Evolutionary conservation across 306 rosid genomes (phyloP), one percentile per base, ranked within the genome.

Genomic region (Ceratonia siliqua): DNA sequence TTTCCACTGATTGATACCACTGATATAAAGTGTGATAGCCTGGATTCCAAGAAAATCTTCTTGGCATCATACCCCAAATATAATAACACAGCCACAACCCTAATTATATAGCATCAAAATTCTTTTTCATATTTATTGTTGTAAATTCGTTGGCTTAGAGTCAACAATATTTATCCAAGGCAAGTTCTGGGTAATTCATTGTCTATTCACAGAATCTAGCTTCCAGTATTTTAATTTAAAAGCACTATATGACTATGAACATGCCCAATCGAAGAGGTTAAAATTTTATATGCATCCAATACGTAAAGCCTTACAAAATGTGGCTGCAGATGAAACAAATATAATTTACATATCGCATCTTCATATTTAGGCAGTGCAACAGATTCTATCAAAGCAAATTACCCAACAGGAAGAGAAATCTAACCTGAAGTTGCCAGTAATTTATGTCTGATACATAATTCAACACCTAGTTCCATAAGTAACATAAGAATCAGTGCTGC

Each of bases 21-120:
- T 92, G 86, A 82, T 94, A 90, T 79, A 92, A 85, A 76, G 93
- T 86, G 79, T 94, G 99, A 83, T 92, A 94, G 38, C 98, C 99
- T 94, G 91, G 38, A 62, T 82, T 28, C 61, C 63, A 82, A 11
- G 13, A 4, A 54, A 41, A 35, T 13, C 14, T 5, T 21, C 7
- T 39, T 50, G 25, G 52, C 67, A 71, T 36, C 63, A 71, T 39
- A 45, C 52, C 35, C 53, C 28, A 62, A 59, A 76, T 46, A 27
- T 55, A 25, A 73, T 24, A 46, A 38, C 62, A 52, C 3, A 15
- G 41, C 24, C 22, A 45, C 27, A 41, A 54, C 21, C 57, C 56
- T 39, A 50, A 3, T n/a, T 24, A 61, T 69, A 25, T 52, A 68
- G 70, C 18, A n/a, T n/a, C 15, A 48, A 33, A 68, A 48, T 46